phyloP scores from a whole-genome alignment of 1,284 basidiomycete genomes.

The Mixia osmundae region DNA sequence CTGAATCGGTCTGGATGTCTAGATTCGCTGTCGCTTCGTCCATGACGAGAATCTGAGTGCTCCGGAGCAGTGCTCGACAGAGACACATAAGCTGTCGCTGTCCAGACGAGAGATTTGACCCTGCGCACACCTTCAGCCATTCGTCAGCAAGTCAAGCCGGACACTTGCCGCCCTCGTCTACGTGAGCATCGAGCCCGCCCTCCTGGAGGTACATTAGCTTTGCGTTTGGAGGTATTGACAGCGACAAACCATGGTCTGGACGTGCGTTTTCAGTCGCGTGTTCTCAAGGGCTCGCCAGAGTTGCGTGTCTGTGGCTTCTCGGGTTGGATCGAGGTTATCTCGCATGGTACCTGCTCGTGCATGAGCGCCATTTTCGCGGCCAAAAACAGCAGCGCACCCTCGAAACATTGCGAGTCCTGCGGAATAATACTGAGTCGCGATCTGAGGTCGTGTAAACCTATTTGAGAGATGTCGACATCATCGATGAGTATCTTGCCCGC shows the following conservation, averaged over 20 bases:
- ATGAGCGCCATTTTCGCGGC: too few species aligned
- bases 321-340: slow-evolving; percentile 69
- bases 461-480: slow-evolving; percentile 50
- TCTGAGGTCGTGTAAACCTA: slow-evolving; percentile 63
- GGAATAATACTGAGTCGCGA: slow-evolving; percentile 41
- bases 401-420: slow-evolving; percentile 47
- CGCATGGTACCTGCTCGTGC: too few species aligned
- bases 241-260: slow-evolving; percentile 5
- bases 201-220: background rate
- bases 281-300: slow-evolving; percentile 40
- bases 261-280: slow-evolving; percentile 26
- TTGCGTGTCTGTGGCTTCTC: slow-evolving; percentile 55
- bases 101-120: slow-evolving; percentile 65
- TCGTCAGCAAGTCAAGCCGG: too few species aligned
- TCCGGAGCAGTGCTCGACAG: slow-evolving; percentile 42
- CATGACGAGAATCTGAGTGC: slow-evolving; percentile 50
- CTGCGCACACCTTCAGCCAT: slow-evolving; percentile 27
- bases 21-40: slow-evolving; percentile 60
- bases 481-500: slow-evolving; percentile 39
- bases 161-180: background rate
- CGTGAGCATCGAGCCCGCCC: slow-evolving; percentile 2
- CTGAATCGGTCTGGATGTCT: slow-evolving; percentile 25
- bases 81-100: slow-evolving; percentile 55
- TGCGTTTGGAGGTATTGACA: too few species aligned
- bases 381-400: too few species aligned